Evolutionary conservation across 768 basidiomycete genomes (phyloP).

Genomic region (Lentinula lateritia): DNA sequence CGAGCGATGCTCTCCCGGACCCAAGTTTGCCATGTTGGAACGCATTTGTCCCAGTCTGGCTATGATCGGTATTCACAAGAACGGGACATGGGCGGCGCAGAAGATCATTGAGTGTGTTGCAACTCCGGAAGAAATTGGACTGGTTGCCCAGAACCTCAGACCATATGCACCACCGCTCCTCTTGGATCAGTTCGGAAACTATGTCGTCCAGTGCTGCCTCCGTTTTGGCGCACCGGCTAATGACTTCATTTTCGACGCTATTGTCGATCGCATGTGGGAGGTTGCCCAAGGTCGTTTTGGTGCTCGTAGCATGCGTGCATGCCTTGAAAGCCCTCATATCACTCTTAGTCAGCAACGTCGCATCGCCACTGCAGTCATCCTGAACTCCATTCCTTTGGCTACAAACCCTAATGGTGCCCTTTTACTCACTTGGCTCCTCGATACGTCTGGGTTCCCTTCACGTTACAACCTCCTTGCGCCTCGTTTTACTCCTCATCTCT

Average conservation of each 20-base stretch:
- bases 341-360: constrained; percentile 90
- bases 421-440: constrained; percentile 93
- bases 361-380: constrained; percentile 87
- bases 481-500: constrained; percentile 93
- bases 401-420: constrained; percentile 98
- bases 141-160: constrained; percentile 82
- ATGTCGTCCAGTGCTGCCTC: constrained; percentile 89
- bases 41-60: constrained; percentile 91
- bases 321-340: constrained; percentile 87
- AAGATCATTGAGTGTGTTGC: constrained; percentile 97
- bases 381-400: constrained; percentile 96
- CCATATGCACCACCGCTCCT: constrained; percentile 92
- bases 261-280: constrained; percentile 98
- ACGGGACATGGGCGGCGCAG: constrained; percentile 99
- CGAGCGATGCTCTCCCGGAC: constrained; percentile 74
- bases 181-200: constrained; percentile 91
- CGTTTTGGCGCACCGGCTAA: constrained; percentile 77
- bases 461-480: constrained; percentile 92
- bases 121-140: constrained; percentile 76
- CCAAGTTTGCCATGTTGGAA: constrained; percentile 88
- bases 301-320: constrained; percentile 95
- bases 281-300: constrained; percentile 97
- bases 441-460: constrained; percentile 92
- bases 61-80: constrained; percentile 98
- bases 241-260: constrained; percentile 96